Evolutionary conservation across 2,329 filamentous ascomycete genomes (phyloP).

Genomic region (Lasiodiplodia theobromae): DNA sequence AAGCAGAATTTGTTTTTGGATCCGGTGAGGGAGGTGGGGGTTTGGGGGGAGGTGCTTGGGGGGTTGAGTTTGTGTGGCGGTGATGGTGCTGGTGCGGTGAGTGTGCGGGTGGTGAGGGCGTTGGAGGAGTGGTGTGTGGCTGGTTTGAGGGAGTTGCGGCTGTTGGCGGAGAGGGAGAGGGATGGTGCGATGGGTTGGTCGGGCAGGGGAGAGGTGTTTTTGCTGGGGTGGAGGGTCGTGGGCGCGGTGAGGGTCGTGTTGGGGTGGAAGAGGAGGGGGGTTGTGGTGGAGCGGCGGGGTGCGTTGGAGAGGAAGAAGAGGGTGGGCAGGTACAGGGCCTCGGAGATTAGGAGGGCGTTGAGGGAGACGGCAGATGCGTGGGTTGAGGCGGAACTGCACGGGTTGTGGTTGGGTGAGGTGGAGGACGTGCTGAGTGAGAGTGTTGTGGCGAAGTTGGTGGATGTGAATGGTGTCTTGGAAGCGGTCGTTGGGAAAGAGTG

Average conservation of each 20-base stretch:
- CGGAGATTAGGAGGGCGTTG: slow-evolving; percentile 39
- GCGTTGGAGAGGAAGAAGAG: slow-evolving; percentile 33
- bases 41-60: neutral
- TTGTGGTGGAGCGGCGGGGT: neutral
- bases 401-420: slow-evolving; percentile 46
- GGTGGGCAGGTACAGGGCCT: slow-evolving; percentile 33
- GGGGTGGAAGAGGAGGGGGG: slow-evolving; percentile 16
- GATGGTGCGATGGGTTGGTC: slow-evolving; percentile 78
- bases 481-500: slow-evolving; percentile 1
- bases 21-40: slow-evolving; percentile 72
- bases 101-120: neutral
- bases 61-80: neutral
- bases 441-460: slow-evolving; percentile 31
- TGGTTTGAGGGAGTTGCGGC: slow-evolving; percentile 6
- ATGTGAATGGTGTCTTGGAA: slow-evolving; percentile 6
- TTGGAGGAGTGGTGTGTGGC: neutral
- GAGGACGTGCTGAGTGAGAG: slow-evolving; percentile 42
- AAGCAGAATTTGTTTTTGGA: slow-evolving; percentile 96
- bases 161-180: slow-evolving; percentile 26
- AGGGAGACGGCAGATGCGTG: slow-evolving; percentile 37
- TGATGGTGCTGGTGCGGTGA: neutral
- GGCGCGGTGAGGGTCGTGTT: slow-evolving; percentile 49
- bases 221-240: slow-evolving; percentile 59
- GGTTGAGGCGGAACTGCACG: slow-evolving; percentile 39
- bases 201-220: slow-evolving; percentile 72